These are phyloP conservation scores for Mucor circinelloides DNA, from an alignment of 371 early-diverging fungal species.

Conservation along the genomic window DNA sequence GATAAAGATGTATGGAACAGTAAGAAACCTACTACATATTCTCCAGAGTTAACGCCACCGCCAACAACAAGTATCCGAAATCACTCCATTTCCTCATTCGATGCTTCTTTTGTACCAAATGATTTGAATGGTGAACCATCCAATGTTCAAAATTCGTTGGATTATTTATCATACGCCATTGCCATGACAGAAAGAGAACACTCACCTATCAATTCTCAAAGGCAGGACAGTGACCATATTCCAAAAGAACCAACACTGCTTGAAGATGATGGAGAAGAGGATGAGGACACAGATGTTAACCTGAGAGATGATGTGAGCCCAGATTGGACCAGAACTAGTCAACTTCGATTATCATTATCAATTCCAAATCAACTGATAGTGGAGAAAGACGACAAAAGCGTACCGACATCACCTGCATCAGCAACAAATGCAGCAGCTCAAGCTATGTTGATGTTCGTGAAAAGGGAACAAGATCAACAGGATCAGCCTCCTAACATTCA, in stretches of 20 bases:
- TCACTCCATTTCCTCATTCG: conserved; percentile 6
- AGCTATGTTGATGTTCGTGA: conserved; percentile 44
- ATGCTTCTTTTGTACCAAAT: conserved; percentile 4
- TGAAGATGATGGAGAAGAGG: conserved; percentile 7
- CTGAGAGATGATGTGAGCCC: conserved; percentile 43
- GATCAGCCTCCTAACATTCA: neutral
- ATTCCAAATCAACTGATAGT: neutral
- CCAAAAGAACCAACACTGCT: conserved; percentile 8
- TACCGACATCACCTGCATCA: conserved; percentile 12
- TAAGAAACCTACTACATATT: neutral
- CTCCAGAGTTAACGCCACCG: neutral
- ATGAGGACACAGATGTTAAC: conserved; percentile 39
- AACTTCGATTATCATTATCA: conserved; percentile 3
- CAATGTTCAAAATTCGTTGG: conserved; percentile 26
- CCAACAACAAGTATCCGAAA: neutral
- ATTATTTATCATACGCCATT: conserved; percentile 44
- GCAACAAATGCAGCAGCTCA: conserved; percentile 39
- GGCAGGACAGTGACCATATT: conserved; percentile 18
- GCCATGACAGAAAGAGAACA: conserved; percentile 33
- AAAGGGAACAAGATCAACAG: neutral
- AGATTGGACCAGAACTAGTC: conserved; percentile 37
- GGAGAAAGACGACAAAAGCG: neutral
- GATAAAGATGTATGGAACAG: neutral
- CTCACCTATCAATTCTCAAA: conserved; percentile 4
- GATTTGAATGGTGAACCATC: conserved; percentile 11